Evolutionary conservation across 1,139 yeast genomes (phyloP), one percentile per base, ranked within the genome.

Genomic region (Diutina siamensis): DNA sequence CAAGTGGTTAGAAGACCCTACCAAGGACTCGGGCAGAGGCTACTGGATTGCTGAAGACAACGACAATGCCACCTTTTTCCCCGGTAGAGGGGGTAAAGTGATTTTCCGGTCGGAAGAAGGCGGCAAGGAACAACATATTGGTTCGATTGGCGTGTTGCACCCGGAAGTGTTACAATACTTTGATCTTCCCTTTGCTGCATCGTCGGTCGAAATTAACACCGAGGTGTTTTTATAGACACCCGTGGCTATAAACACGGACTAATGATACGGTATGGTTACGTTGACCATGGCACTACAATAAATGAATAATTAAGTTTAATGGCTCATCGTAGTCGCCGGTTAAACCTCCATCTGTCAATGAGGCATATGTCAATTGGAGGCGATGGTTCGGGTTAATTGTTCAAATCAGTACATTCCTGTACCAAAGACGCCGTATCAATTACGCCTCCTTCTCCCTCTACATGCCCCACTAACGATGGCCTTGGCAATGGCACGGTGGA

Each of bases 71-170:
- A 84, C 94, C 49, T 94, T 76, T 68, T 92, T 94, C 83, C 95
- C 96, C 41, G 98, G 97, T 44, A 83, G 98, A 71, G 97, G 97
- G 50, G 98, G 98, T 45, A 80, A 76, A 57, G 74, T 94, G 50
- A 76, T 74, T 64, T 84, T 80, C 69, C 78, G 95, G 68, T 67
- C 74, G 48, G 72, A 68, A 49, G 76, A 76, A 51, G 83, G 78
- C 48, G 81, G 64, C 25, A 67, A 73, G 41, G 74, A 71, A 25
- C 65, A 71, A 52, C 76, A 70, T 46, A 76, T 94, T 57, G 99
- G 99, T 53, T 68, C 79, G 45, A 71, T 94, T 55, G 99, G 99
- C 61, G 97, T 88, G 48, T 72, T 94, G 58, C 99, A 94, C 63
- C 99, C 99, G 34, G 88, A 85, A 59, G 98, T 94, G 48, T 74